These are phyloP conservation scores for Apophysomyces variabilis DNA, from an alignment of 371 early-diverging fungal species.

Conservation along the genomic window DNA sequence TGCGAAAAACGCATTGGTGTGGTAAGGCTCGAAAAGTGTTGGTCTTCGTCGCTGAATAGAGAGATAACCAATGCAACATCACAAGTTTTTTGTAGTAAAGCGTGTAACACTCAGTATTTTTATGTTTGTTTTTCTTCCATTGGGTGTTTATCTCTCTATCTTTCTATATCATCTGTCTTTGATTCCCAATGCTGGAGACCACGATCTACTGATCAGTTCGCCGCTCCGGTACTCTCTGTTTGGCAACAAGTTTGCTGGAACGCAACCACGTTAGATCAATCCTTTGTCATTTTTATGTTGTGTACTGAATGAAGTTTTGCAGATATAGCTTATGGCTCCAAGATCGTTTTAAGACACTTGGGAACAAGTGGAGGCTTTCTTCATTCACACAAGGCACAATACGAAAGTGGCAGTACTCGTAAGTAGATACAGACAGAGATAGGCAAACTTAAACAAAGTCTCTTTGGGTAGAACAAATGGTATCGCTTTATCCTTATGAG, in stretches of 20 bases:
- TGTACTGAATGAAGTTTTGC: background rate
- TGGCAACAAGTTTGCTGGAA: conserved; percentile 30
- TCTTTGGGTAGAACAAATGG: conserved; percentile 78
- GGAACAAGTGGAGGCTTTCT: conserved; percentile 79
- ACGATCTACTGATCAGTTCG: conserved; percentile 81
- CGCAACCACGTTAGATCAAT: conserved; percentile 27
- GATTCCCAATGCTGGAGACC: conserved; percentile 71
- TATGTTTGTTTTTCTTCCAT: conserved; percentile 80
- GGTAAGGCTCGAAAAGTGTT: conserved; percentile 21
- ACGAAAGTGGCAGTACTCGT: conserved; percentile 82
- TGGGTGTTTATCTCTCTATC: conserved; percentile 73
- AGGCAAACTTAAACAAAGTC: background rate
- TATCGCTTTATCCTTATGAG: conserved; percentile 88
- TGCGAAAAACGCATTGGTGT: conserved; percentile 62
- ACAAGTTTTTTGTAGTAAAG: background rate
- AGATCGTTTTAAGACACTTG: conserved; percentile 74
- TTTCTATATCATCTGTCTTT: conserved; percentile 85
- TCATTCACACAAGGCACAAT: conserved; percentile 86
- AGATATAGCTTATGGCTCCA: conserved; percentile 85
- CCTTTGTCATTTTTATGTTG: conserved; percentile 16
- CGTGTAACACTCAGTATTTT: conserved; percentile 51
- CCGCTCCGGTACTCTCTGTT: conserved; percentile 64
- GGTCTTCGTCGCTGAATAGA: background rate
- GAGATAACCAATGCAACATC: background rate
- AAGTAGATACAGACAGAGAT: conserved; percentile 22